These are phyloP conservation scores for Lentithecium fluviatile DNA, from an alignment of 495 filamentous ascomycete species.

Conservation along the genomic window DNA sequence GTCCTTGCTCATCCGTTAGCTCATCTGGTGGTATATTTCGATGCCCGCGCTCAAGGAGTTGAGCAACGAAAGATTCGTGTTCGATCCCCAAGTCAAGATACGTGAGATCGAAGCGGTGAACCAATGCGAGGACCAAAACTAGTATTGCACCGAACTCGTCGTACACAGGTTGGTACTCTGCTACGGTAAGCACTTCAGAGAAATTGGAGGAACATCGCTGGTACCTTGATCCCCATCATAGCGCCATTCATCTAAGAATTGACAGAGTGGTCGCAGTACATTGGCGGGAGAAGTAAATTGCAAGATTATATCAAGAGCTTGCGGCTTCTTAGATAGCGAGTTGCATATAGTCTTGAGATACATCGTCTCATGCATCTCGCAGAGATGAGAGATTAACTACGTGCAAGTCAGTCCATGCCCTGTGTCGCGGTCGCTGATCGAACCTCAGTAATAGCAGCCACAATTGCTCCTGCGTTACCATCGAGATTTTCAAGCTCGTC, in stretches of 20 bases:
- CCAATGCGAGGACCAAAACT: conserved; percentile 76
- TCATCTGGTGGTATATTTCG: conserved; percentile 61
- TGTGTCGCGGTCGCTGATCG: neutral
- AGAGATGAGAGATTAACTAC: conserved; percentile 74
- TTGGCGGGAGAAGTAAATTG: conserved; percentile 76
- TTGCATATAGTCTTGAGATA: conserved; percentile 81
- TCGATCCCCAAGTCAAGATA: conserved; percentile 64
- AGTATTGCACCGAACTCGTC: conserved; percentile 93
- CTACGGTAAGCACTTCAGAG: conserved; percentile 3
- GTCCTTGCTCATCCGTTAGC: conserved; percentile 69
- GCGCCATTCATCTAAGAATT: conserved; percentile 81
- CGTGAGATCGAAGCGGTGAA: conserved; percentile 76
- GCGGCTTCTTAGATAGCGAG: conserved; percentile 72
- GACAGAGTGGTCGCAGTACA: conserved; percentile 79
- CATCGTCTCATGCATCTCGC: conserved; percentile 84
- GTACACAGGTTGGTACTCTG: conserved; percentile 90
- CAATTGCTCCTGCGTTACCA: conserved; percentile 89
- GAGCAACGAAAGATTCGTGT: conserved; percentile 72
- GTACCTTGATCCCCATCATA: conserved; percentile 85
- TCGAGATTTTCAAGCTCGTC: conserved; percentile 86
- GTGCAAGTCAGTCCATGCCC: neutral
- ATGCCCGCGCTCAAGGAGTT: conserved; percentile 66
- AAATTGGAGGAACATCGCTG: neutral
- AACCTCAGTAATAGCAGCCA: conserved; percentile 77
- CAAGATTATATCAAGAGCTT: conserved; percentile 78